A percentile compares a stretch with the other conserved stretches of the same genome.
Conservation (phyloP, 179 eudicot genomes). For the Amaranthus tricolor region DNA sequence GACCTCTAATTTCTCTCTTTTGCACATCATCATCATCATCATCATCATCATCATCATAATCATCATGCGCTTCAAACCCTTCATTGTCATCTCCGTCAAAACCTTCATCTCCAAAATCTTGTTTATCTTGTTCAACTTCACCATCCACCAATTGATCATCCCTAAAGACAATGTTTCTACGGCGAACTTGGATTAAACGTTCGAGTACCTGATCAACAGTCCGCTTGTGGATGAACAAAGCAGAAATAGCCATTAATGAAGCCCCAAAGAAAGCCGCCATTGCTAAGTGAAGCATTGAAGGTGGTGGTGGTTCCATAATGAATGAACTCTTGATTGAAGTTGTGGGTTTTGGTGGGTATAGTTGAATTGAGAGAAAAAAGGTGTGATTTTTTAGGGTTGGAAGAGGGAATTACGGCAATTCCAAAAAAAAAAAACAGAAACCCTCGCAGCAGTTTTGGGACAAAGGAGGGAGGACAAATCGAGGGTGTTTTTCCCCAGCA, state of each 20-base stretch:
- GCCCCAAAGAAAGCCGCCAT: slow-evolving; percentile 91
- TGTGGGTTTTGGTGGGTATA: slow-evolving; percentile 12
- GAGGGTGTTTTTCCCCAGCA: neutral
- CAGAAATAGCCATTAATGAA: slow-evolving; percentile 83
- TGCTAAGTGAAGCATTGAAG: slow-evolving; percentile 51
- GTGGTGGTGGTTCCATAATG: slow-evolving; percentile 38
- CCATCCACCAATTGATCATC: slow-evolving; percentile 11
- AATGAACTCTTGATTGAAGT: neutral
- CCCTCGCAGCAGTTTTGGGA: neutral
- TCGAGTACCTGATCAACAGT: slow-evolving; percentile 72
- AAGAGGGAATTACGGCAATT: neutral
- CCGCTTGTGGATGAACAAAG: slow-evolving; percentile 78
- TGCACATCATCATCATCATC: slow-evolving; percentile 17
- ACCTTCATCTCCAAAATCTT: slow-evolving; percentile 20
- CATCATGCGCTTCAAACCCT: slow-evolving; percentile 18
- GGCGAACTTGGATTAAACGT: slow-evolving; percentile 52
- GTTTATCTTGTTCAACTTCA: slow-evolving; percentile 7
- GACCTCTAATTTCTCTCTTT: slow-evolving; percentile 18
- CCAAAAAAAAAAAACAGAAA: neutral
- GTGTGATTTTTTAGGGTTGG: neutral
- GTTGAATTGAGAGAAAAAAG: neutral
- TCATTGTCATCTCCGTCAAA: slow-evolving; percentile 17
- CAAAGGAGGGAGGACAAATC: neutral
- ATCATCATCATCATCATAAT: slow-evolving; percentile 19
- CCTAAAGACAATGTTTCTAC: neutral